Percentiles rank a stretch among this genome's conserved stretches.
These are phyloP conservation scores for Saccharomycopsis lassenensis DNA, from an alignment of 805 yeast species.

Conservation along the genomic window DNA sequence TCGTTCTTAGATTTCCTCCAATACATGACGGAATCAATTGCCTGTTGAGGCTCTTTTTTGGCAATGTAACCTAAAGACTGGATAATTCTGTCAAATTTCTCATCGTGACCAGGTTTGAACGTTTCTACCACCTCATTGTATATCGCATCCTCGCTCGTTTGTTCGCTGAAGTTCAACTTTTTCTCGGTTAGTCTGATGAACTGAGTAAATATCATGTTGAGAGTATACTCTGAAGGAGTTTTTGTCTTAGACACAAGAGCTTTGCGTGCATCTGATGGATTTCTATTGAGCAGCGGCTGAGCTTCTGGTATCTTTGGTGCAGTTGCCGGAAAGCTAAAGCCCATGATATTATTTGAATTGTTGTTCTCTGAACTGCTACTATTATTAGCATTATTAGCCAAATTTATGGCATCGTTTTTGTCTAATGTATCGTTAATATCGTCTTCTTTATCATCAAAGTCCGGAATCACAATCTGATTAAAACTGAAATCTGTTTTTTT, in stretches of 20 bases:
- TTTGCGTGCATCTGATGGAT: constrained; percentile 22
- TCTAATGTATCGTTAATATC: no score
- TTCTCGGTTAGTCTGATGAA: constrained; percentile 91
- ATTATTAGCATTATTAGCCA: no score
- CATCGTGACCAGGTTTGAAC: constrained; percentile 78
- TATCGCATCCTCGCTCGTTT: constrained; percentile 1
- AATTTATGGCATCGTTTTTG: no score
- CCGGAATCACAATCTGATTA: constrained; percentile 16
- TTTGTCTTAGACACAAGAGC: constrained; percentile 44
- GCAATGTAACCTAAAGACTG: constrained; percentile 87
- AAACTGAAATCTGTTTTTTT: constrained; percentile 2
- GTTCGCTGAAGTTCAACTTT: constrained; percentile 40
- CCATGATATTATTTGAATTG: constrained; percentile 1
- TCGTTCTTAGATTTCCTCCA: constrained; percentile 95
- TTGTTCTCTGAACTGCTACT: no score
- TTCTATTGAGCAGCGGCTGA: constrained; percentile 1
- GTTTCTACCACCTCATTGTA: constrained; percentile 39
- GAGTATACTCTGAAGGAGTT: constrained; percentile 79
- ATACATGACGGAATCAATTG: constrained; percentile 94
- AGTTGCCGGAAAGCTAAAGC: constrained; percentile 11
- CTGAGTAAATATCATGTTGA: constrained; percentile 90
- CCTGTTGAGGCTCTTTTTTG: constrained; percentile 82
- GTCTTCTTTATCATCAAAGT: constrained; percentile 13
- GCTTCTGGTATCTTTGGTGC: constrained; percentile 4
- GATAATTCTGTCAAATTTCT: constrained; percentile 75